Conservation (phyloP, 129 eudicot species). For the Pittosporum tobira region DNA sequence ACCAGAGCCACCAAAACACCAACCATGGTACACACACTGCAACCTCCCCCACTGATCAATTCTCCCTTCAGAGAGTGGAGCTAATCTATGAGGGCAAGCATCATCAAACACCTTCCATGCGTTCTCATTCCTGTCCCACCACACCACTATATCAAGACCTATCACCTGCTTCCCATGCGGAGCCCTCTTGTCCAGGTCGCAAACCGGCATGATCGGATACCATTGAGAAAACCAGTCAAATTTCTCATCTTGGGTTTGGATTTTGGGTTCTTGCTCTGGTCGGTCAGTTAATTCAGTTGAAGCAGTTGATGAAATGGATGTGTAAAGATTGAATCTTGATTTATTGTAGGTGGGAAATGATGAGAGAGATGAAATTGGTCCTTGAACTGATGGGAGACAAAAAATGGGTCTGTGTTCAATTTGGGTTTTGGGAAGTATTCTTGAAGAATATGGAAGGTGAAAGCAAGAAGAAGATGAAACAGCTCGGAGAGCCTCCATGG, state of each 20-base stretch:
- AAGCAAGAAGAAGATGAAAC: slow-evolving; percentile 23
- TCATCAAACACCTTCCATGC: slow-evolving; percentile 87
- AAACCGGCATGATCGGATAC: slow-evolving; percentile 62
- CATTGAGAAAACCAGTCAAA: slow-evolving; percentile 77
- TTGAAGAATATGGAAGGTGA: slow-evolving; percentile 11
- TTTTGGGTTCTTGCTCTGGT: slow-evolving; percentile 29
- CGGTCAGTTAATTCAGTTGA: slow-evolving; percentile 21
- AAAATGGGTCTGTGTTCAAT: slow-evolving; percentile 20
- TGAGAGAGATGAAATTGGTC: slow-evolving; percentile 17
- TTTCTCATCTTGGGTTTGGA: slow-evolving; percentile 25
- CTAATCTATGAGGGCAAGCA: slow-evolving; percentile 70
- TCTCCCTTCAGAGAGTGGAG: slow-evolving; percentile 84
- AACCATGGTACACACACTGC: slow-evolving; percentile 93
- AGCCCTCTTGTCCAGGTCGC: slow-evolving; percentile 72
- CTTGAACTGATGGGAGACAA: slow-evolving; percentile 10
- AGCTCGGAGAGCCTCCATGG: slow-evolving; percentile 57
- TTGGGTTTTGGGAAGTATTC: slow-evolving; percentile 10
- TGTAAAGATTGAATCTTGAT: slow-evolving; percentile 25
- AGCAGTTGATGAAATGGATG: slow-evolving; percentile 30
- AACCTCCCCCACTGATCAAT: slow-evolving; percentile 87
- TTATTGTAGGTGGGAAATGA: slow-evolving; percentile 8
- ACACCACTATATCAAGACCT: slow-evolving; percentile 70
- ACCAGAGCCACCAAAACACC: slow-evolving; percentile 88
- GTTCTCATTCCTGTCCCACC: slow-evolving; percentile 75
- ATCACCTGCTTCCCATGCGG: slow-evolving; percentile 69